Conservation (phyloP, 2,329 filamentous ascomycete species). For the Amesomyces nigricolor region DNA sequence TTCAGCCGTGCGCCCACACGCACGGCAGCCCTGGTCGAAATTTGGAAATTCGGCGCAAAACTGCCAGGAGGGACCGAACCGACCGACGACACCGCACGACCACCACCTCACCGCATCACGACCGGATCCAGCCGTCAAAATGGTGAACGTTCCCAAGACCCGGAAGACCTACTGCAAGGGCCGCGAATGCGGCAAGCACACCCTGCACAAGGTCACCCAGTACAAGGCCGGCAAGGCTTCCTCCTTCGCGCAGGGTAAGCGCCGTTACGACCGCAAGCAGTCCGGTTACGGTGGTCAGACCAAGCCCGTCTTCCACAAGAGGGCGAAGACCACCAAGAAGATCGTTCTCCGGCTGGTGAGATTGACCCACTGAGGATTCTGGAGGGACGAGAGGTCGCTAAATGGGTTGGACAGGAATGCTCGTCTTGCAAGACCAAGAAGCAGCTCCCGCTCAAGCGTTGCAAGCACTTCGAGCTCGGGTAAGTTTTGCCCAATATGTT, state of each 20-base stretch:
- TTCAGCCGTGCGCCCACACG: conserved; percentile 25
- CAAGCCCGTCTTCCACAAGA: conserved; percentile 99
- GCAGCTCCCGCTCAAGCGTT: conserved; percentile 97
- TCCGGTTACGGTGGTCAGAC: conserved; percentile 99
- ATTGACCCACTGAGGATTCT: background rate
- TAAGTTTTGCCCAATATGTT: conserved; percentile 44
- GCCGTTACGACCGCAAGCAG: conserved; percentile 99
- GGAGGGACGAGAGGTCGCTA: conserved; percentile 17
- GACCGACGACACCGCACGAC: conserved; percentile 23
- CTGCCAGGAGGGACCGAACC: conserved; percentile 15
- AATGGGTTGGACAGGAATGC: conserved; percentile 57
- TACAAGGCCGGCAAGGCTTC: conserved; percentile 63
- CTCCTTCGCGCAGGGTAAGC: conserved; percentile 76
- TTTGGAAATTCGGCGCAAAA: conserved; percentile 26
- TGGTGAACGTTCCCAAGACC: conserved; percentile 85
- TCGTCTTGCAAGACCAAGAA: conserved; percentile 96
- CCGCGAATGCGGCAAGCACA: conserved; percentile 76
- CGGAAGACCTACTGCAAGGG: conserved; percentile 83
- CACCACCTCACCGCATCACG: conserved; percentile 25
- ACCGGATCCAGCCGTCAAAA: conserved; percentile 30
- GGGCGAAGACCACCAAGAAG: conserved; percentile 99
- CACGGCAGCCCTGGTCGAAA: conserved; percentile 24
- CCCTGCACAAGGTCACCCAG: conserved; percentile 75
- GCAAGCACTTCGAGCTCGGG: conserved; percentile 99
- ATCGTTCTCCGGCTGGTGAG: conserved; percentile 79